Evolutionary conservation across 345 rosid genomes (phyloP).

Genomic region (Geranium brycei): DNA sequence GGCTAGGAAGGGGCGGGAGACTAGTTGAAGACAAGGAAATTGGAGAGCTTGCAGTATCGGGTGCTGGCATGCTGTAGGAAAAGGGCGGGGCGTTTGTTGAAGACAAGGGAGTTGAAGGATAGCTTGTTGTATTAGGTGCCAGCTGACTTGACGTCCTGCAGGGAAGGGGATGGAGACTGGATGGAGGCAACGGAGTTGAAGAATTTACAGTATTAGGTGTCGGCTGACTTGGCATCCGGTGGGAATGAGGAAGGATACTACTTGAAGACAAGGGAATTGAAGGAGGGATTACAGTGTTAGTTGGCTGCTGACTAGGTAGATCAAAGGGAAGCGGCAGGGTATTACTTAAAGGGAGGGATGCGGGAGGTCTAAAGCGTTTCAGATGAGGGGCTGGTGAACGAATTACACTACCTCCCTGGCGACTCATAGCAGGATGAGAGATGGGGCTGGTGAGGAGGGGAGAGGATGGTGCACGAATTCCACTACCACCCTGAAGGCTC

Average conservation of each 20-base stretch:
- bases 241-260: no score
- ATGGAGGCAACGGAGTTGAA: no score
- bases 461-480: slow-evolving; percentile 39
- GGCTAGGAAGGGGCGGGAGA: neutral
- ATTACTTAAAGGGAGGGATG: neutral
- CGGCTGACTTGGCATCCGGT: no score
- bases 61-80: no score
- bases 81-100: neutral
- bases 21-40: neutral
- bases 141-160: no score
- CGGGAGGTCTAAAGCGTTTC: slow-evolving; percentile 23
- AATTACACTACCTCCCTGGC: slow-evolving; percentile 21
- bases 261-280: no score
- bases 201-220: no score
- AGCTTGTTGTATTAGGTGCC: no score
- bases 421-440: slow-evolving; percentile 19
- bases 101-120: neutral
- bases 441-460: slow-evolving; percentile 23
- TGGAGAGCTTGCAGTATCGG: neutral
- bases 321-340: no score
- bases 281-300: no score
- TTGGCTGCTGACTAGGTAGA: no score
- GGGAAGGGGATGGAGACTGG: no score
- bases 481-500: slow-evolving; percentile 22
- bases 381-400: slow-evolving; percentile 47